Base-by-base conservation (phyloP, 1,284 basidiomycete genomes). In the Apiotrichum veenhuisii region DNA sequence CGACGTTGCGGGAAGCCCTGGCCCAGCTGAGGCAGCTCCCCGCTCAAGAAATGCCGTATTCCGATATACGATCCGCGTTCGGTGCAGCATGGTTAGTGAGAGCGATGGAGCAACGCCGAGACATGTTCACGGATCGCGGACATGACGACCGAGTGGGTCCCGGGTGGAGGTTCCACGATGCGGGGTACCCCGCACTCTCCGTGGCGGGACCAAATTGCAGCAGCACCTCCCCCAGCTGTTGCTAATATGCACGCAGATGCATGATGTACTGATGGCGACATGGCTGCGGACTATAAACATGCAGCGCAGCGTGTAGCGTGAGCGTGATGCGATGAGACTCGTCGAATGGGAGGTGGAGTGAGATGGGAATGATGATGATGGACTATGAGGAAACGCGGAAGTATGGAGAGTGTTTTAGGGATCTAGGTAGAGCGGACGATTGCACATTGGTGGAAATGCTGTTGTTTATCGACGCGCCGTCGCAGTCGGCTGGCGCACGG, bases 401-500 rank as follows among this genome's bases (percentile, higher is more conserved):
- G 26, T 27, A 22, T 2, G 30, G 34, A 43, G 42, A 23, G 25
- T 17, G 25, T 30, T 23, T 45, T 22, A 22, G 23, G 17, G 5
- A 17, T 38, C 36, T 23, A 27, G 8, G 53, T 58, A 70, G 42
- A 8, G n/a, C n/a, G n/a, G n/a, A n/a, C n/a, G n/a, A n/a, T n/a
- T n/a, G n/a, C n/a, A n/a, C n/a, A n/a, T n/a, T n/a, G n/a, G n/a
- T n/a, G n/a, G n/a, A n/a, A n/a, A n/a, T n/a, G n/a, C n/a, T n/a
- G n/a, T n/a, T n/a, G n/a, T n/a, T 30, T 30, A 30, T 30, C 30
- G 30, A 30, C 30, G 30, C 30, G 30, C 30, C 12, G 30, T 12
- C 5, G n/a, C 7, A 12, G 30, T 12, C 30, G 23, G 22, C 40
- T 65, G 59, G 44, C 65, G 63, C 63, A 71, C 64, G 15, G 68